Evolutionary conservation across 208 protist genomes (phyloP).

Genomic region (Crithidia acanthocephali): DNA sequence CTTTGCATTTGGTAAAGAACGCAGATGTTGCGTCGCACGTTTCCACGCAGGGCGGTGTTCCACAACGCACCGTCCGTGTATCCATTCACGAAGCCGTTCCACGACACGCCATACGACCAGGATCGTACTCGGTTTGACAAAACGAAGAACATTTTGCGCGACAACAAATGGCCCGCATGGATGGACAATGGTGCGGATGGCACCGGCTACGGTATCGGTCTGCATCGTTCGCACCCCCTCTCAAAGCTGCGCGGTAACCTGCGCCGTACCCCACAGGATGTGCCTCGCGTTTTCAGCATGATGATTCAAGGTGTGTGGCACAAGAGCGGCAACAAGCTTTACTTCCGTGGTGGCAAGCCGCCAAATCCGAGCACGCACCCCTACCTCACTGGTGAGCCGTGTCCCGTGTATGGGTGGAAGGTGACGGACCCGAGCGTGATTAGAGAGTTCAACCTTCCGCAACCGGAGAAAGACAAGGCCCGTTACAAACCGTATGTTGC

Average conservation of each 20-base stretch:
- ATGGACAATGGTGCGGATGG: slow-evolving; percentile 90
- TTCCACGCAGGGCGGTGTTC: slow-evolving; percentile 58
- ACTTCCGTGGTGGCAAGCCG: slow-evolving; percentile 90
- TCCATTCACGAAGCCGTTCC: slow-evolving; percentile 87
- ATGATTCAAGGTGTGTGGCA: slow-evolving; percentile 94
- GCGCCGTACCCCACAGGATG: slow-evolving; percentile 50
- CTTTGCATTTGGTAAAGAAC: neutral
- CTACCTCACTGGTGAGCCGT: slow-evolving; percentile 91
- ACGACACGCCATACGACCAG: slow-evolving; percentile 90
- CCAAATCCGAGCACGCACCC: slow-evolving; percentile 90
- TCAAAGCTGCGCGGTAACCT: slow-evolving; percentile 85
- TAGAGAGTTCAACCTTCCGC: slow-evolving; percentile 83
- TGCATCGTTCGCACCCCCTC: slow-evolving; percentile 82
- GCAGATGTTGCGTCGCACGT: slow-evolving; percentile 24
- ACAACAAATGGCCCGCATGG: slow-evolving; percentile 79
- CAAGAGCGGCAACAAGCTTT: slow-evolving; percentile 89
- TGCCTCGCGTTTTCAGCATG: slow-evolving; percentile 85
- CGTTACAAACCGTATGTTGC: slow-evolving; percentile 91
- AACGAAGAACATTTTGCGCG: slow-evolving; percentile 37
- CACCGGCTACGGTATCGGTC: slow-evolving; percentile 85
- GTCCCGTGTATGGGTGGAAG: slow-evolving; percentile 90
- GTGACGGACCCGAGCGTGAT: slow-evolving; percentile 82
- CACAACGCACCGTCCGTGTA: slow-evolving; percentile 88
- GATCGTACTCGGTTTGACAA: slow-evolving; percentile 65
- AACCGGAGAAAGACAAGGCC: slow-evolving; percentile 66